A percentile compares a stretch with the other conserved stretches of the same genome.
Conservation (phyloP, 2,329 filamentous ascomycete species). For the Penicillium sp. region DNA sequence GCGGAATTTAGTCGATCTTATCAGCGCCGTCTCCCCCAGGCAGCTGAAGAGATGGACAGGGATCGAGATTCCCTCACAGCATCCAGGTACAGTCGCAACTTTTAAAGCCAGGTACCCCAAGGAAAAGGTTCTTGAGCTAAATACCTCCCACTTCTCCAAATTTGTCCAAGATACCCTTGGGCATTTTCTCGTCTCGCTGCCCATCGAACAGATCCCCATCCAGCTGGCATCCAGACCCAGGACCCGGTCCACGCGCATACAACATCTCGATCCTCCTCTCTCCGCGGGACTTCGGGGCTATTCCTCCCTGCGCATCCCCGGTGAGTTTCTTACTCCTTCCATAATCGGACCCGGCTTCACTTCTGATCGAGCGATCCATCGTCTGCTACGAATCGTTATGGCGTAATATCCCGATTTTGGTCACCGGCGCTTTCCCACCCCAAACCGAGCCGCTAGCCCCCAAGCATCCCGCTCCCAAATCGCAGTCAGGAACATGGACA, state of each 20-base stretch:
- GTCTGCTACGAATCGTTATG: background rate
- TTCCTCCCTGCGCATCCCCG: background rate
- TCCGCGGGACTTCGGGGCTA: background rate
- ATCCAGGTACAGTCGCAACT: background rate
- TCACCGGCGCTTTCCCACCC: slow-evolving; percentile 10
- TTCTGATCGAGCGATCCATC: background rate
- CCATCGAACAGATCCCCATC: background rate
- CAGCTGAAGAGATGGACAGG: background rate
- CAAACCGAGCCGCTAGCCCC: background rate
- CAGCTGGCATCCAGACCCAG: slow-evolving; percentile 1
- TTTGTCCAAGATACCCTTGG: background rate
- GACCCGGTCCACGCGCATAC: background rate
- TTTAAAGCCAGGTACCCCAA: background rate
- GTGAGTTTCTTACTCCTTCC: slow-evolving; percentile 7
- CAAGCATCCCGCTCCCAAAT: background rate
- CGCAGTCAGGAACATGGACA: background rate
- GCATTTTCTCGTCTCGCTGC: background rate
- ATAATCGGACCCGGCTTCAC: background rate
- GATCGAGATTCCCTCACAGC: background rate
- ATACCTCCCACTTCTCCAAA: background rate
- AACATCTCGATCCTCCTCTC: background rate
- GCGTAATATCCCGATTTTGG: background rate
- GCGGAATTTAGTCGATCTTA: background rate
- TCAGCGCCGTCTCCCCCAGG: background rate
- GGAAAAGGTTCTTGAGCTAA: background rate